phyloP scores from a whole-genome alignment of 129 eudicot genomes.

The Flaveria brownii region DNA sequence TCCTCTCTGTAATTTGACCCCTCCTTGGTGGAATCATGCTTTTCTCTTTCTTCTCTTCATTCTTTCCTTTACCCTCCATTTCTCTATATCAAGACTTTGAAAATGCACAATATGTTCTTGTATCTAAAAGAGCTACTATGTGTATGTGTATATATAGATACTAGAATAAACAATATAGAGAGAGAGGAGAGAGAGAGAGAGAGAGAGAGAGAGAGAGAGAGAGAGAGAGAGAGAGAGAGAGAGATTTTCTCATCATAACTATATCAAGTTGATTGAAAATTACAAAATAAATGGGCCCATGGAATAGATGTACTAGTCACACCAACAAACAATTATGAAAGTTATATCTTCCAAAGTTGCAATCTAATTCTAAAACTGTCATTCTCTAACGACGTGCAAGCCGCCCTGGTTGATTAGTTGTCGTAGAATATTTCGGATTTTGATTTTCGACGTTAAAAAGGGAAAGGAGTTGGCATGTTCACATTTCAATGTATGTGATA shows the following conservation, averaged over 20 bases:
- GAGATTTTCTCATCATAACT: too few species aligned
- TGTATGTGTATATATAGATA: constrained; percentile 9
- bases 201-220: too few species aligned
- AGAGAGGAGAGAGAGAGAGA: too few species aligned
- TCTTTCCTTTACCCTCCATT: constrained; percentile 36
- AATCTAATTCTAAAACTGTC: not conserved
- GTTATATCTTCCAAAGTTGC: not conserved
- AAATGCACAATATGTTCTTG: constrained; percentile 15
- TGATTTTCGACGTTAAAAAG: not conserved
- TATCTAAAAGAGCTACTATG: constrained; percentile 7
- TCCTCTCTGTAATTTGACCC: constrained; percentile 32
- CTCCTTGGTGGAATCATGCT: constrained; percentile 39
- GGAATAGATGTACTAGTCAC: not conserved
- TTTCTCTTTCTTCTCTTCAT: constrained; percentile 26
- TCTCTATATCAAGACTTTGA: constrained; percentile 3
- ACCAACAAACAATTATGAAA: not conserved
- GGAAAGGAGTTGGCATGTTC: not conserved
- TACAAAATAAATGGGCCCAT: too few species aligned
- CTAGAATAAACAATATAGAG: not conserved
- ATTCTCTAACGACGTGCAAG: not conserved
- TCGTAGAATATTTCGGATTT: not conserved
- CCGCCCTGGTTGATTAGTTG: not conserved
- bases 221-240: too few species aligned
- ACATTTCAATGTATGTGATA: not conserved
- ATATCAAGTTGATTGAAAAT: too few species aligned